Evolutionary conservation across 345 rosid genomes (phyloP), one percentile per base, ranked within the genome.

Genomic region (Pelargonium nanum): DNA sequence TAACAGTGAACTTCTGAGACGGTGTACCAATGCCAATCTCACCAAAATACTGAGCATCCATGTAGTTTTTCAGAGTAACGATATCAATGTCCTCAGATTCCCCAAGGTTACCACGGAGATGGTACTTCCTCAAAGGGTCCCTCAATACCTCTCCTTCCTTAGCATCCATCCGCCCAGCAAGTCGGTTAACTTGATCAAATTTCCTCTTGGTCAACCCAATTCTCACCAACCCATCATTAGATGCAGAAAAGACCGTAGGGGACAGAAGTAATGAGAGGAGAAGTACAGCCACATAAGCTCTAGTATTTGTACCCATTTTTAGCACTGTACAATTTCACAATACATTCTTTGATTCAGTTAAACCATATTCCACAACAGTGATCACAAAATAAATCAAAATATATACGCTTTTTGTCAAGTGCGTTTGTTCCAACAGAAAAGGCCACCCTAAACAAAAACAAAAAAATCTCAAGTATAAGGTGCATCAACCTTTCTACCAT

Each of bases 1-100:
- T 78, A 32, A 85, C 98, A 24, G 92, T 84, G 74, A 91, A 91
- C 69, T 78, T 91, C 56, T 91, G 96, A 22, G 87, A 75, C 26
- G 96, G 98, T 34, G 98, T 80, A 34, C 98, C 96, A 52, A 91
- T 68, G 28, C 85, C 77, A 71, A 91, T 77, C 40, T 88, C 98
- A 50, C 98, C 98, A 75, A 75, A 91, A 64, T 89, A 89, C 71
- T 89, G 96, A 65, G 96, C 96, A 78, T 89, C 91, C 84, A 89
- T 62, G 73, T 75, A 89, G 73, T 89, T 89, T 72, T 83, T 89
- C 7, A 91, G 69, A 0, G 84, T 72, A 30, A 91, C 80, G 16
- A 70, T 76, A 58, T 83, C 98, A 2, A 68, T 25, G 55, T 82
- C 90, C 28, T 71, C 65, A 24, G 75, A 63, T 40, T 68, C 82